Conservation (phyloP, 2,329 filamentous ascomycete species). For the Apiospora phragmitis region DNA sequence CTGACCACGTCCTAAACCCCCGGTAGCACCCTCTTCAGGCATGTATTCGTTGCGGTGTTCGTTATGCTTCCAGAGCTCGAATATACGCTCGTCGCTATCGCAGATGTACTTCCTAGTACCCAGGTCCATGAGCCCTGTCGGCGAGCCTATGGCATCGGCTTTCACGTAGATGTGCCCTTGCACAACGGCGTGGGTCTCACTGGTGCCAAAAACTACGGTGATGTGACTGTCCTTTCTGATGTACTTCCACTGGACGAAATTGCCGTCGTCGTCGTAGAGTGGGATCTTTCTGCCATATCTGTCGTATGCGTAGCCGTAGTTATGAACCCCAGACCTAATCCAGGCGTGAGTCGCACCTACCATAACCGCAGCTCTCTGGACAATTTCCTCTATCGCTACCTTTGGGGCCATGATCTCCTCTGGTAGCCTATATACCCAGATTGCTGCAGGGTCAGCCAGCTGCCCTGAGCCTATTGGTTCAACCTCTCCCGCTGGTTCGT, state of each 20-base stretch:
- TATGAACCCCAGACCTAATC: neutral
- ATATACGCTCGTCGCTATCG: neutral
- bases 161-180: neutral
- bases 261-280: neutral
- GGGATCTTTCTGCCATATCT: neutral
- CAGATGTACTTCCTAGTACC: neutral
- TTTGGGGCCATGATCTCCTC: neutral
- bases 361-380: neutral
- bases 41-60: neutral
- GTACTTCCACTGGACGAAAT: neutral
- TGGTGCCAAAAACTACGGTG: neutral
- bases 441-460: neutral
- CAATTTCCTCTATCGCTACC: neutral
- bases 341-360: neutral
- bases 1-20: neutral
- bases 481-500: neutral
- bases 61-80: neutral
- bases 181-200: neutral
- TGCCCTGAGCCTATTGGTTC: neutral
- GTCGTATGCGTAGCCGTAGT: neutral
- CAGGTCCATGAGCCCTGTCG: neutral
- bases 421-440: neutral
- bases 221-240: neutral
- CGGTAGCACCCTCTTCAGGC: neutral
- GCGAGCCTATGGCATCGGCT: neutral